Base-by-base conservation (phyloP, 306 rosid genomes). In the Luffa aegyptiaca region DNA sequence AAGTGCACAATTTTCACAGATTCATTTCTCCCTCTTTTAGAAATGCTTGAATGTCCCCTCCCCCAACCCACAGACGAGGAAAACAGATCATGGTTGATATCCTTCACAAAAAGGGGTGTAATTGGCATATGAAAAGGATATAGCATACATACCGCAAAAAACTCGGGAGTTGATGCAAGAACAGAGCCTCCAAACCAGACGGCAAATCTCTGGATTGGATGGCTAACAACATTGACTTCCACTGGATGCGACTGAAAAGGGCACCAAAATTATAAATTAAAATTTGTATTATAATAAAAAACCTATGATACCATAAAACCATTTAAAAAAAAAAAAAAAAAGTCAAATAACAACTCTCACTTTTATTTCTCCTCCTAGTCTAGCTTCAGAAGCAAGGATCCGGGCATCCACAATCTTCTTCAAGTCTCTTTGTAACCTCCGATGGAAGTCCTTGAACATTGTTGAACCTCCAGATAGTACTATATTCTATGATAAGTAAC, bases 151-250 rank as follows among this genome's bases (percentile, higher is more conserved):
- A 96, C 99, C 88, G 86, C 87, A 81, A 89, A 96, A 89, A 90
- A 96, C 45, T 96, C 99, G 9, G 98, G 99, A 53, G 99, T 96
- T 80, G 99, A 96, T 77, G 99, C 98, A 79, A 96, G 99, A 33
- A 96, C 98, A 12, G 99, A 96, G 64, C 99, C 99, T 76, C 99
- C 99, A 82, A 96, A 96, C 99, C 99, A 96, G 84, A 96, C 99
- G 76, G 99, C 99, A 86, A 84, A 93, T 87, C 96, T 96, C 92
- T 96, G 99, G 86, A 96, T 91, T 66, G 99, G 97, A 85, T 96
- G 92, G 82, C 99, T 93, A 69, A 93, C 86, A 35, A 96, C 99
- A 85, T 96, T 96, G 84, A 96, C 98, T 83, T 96, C 99, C 87
- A 96, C 98, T 58, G 98, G 99, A 5, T 93, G 94, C 8, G 99